Percentiles rank a stretch among this genome's conserved stretches.
phyloP scores from a whole-genome alignment of 305 asterid species.

The Petunia hybrid region DNA sequence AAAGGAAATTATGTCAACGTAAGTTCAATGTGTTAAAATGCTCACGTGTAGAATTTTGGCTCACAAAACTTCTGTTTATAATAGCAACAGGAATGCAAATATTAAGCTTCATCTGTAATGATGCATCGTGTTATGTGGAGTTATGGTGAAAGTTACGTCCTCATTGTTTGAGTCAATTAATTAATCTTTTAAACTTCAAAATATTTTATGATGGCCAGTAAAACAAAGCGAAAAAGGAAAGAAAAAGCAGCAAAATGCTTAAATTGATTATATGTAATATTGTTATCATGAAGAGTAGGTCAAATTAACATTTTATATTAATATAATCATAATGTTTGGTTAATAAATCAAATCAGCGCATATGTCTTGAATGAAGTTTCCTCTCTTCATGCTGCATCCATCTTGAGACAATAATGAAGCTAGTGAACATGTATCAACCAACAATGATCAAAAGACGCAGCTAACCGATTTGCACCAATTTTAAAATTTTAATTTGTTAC shows the following conservation, averaged over 20 bases:
- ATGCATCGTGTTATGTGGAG: too few species aligned
- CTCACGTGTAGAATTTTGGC: too few species aligned
- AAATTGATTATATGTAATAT: background rate
- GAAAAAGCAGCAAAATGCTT: background rate
- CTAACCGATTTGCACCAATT: background rate
- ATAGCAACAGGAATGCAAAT: too few species aligned
- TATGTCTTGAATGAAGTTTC: constrained; percentile 11
- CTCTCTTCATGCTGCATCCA: background rate
- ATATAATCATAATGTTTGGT: constrained; percentile 19
- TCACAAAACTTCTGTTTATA: too few species aligned
- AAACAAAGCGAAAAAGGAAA: background rate
- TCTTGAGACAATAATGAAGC: constrained; percentile 4
- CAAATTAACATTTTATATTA: background rate
- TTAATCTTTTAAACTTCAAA: background rate
- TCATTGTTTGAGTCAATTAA: background rate
- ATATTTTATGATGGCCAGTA: background rate
- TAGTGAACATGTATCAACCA: background rate
- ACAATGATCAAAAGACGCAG: background rate
- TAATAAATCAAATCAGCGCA: background rate
- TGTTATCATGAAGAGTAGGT: background rate
- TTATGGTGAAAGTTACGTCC: background rate
- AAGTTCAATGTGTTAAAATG: too few species aligned
- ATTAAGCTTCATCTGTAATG: too few species aligned
- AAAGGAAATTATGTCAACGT: too few species aligned
- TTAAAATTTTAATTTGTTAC: background rate